Evolutionary conservation across 163 green algal species (phyloP), one percentile per base, ranked within the genome.

Genomic region (Botryococcus braunii): DNA sequence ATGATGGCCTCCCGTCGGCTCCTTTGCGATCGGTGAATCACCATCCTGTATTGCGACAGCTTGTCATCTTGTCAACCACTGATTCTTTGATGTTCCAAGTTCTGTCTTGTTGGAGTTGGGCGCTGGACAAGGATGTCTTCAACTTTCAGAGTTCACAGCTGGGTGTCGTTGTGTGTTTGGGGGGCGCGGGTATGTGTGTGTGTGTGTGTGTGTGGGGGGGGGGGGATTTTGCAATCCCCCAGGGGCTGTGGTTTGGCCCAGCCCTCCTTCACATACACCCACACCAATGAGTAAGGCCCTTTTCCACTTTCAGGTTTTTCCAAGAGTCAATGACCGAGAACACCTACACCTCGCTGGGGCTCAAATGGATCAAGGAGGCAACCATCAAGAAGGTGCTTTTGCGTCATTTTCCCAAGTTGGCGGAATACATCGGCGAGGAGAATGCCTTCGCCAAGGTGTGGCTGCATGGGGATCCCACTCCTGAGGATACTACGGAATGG

Each of bases 381-480:
- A 74, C 41, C 34, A 65, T 74, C 37, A 69, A 46, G 43, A 46
- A 62, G n/a, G 34, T 74, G 2, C 60, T 74, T 3, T 48, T 52
- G 43, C 69, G 69, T 48, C 60, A 74, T 47, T 48, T 65, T 37
- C 69, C 69, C 4, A 27, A 74, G 35, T 37, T 69, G 31, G 13
- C 39, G 47, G 50, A 60, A 6, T 60, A 25, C 17, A 27, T 60
- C 50, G 50, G 50, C 50, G 17, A 25, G n/a, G 50, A n/a, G n/a
- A n/a, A n/a, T n/a, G n/a, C n/a, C n/a, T n/a, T n/a, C n/a, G n/a
- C n/a, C n/a, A n/a, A n/a, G n/a, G n/a, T n/a, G n/a, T n/a, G n/a
- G n/a, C n/a, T n/a, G n/a, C n/a, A n/a, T n/a, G n/a, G n/a, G n/a
- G n/a, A n/a, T n/a, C n/a, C n/a, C n/a, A n/a, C n/a, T n/a, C n/a